phyloP scores from a whole-genome alignment of 495 filamentous ascomycete species.

The Trichoderma gamsii region DNA sequence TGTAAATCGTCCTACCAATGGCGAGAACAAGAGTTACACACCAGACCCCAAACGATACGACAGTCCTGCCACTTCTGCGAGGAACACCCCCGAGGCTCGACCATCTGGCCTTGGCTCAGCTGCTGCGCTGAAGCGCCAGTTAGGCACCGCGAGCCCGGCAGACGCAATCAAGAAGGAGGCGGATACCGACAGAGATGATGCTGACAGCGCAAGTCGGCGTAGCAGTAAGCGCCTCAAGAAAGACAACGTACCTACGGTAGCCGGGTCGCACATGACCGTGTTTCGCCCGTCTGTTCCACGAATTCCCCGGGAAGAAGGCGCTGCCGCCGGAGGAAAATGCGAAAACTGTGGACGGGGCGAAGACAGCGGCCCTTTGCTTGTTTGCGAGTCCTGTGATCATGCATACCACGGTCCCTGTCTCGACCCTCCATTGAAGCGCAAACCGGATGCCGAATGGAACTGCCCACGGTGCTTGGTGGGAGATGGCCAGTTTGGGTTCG shows the following conservation, averaged over 20 bases:
- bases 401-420: slow-evolving; percentile 85
- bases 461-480: slow-evolving; percentile 93
- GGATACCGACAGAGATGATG: slow-evolving; percentile 57
- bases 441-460: slow-evolving; percentile 89
- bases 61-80: slow-evolving; percentile 48
- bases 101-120: slow-evolving; percentile 45
- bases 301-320: slow-evolving; percentile 59
- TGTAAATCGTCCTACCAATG: slow-evolving; percentile 50
- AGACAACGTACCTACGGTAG: slow-evolving; percentile 83
- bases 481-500: slow-evolving; percentile 94
- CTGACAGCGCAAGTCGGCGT: slow-evolving; percentile 69
- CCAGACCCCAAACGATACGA: slow-evolving; percentile 41
- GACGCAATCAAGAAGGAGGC: slow-evolving; percentile 51
- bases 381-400: slow-evolving; percentile 91
- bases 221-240: slow-evolving; percentile 94
- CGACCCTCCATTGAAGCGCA: slow-evolving; percentile 73
- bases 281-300: slow-evolving; percentile 75
- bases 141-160: slow-evolving; percentile 63
- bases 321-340: slow-evolving; percentile 75
- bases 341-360: slow-evolving; percentile 82
- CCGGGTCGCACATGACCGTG: slow-evolving; percentile 93
- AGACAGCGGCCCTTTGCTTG: slow-evolving; percentile 54
- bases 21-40: slow-evolving; percentile 34
- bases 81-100: slow-evolving; percentile 55
- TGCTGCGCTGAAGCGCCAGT: slow-evolving; percentile 70